Evolutionary conservation across 768 basidiomycete species (phyloP).

Genomic region (Lentinula sp.): DNA sequence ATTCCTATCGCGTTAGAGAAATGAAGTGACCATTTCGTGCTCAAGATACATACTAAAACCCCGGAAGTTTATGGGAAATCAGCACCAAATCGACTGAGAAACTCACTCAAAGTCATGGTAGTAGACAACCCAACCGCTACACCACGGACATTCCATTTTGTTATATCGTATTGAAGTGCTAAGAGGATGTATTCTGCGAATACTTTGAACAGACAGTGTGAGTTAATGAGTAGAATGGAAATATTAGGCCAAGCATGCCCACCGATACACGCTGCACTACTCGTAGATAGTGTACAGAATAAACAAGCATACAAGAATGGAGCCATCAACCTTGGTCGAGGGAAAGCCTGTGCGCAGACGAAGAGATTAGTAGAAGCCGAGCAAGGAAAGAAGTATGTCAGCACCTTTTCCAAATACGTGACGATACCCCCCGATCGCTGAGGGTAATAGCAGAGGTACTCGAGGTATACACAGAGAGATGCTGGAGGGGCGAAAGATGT

Average conservation of each 20-base stretch:
- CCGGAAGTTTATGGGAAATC: not conserved
- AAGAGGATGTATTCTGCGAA: not conserved
- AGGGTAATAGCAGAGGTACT: not conserved
- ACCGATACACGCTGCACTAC: not conserved
- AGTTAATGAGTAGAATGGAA: not conserved
- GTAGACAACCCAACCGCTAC: not conserved
- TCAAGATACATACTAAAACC: not conserved
- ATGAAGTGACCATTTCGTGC: constrained; percentile 44
- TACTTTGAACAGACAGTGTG: not conserved
- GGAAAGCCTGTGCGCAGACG: not conserved
- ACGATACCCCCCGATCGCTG: not conserved
- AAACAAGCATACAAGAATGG: not conserved
- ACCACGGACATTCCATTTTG: not conserved
- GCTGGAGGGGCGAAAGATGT: not conserved
- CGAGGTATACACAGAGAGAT: not conserved
- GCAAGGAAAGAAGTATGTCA: not conserved
- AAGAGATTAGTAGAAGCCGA: not conserved
- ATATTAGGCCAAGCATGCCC: not conserved
- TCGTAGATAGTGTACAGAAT: not conserved
- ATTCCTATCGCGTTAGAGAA: constrained; percentile 58
- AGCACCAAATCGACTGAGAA: not conserved
- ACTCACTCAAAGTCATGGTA: not conserved
- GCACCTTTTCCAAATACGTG: not conserved
- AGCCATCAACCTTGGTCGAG: not conserved
- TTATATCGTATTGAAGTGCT: not conserved